Evolutionary conservation across 2,329 filamentous ascomycete genomes (phyloP).

Genomic region (Bipolaris bicolor): DNA sequence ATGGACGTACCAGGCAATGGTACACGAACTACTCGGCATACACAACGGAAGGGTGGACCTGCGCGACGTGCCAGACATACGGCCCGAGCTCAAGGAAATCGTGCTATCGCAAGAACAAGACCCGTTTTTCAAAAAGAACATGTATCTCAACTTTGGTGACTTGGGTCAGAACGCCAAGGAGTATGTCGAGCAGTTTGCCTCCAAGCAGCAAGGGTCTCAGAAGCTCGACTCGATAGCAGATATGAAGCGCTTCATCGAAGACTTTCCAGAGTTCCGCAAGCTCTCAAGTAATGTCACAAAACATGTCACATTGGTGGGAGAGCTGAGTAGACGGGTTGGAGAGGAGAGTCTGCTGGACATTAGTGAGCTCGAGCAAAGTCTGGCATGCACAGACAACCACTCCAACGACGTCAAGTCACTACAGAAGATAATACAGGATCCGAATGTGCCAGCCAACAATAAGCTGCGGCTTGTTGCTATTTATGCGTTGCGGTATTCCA

Average conservation of each 20-base stretch:
- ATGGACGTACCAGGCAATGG: slow-evolving; percentile 99
- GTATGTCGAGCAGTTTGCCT: slow-evolving; percentile 98
- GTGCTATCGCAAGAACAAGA: slow-evolving; percentile 96
- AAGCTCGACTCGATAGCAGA: slow-evolving; percentile 97
- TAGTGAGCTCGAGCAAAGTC: slow-evolving; percentile 93
- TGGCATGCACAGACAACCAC: slow-evolving; percentile 97
- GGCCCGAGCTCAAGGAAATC: slow-evolving; percentile 89
- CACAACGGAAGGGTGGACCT: slow-evolving; percentile 93
- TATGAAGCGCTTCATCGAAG: slow-evolving; percentile 99
- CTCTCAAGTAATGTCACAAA: slow-evolving; percentile 98
- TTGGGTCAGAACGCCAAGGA: slow-evolving; percentile 96
- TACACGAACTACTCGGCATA: slow-evolving; percentile 93
- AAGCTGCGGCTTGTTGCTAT: slow-evolving; percentile 90
- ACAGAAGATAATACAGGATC: slow-evolving; percentile 83
- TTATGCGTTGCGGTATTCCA: slow-evolving; percentile 93
- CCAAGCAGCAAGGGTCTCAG: slow-evolving; percentile 93
- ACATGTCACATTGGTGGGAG: slow-evolving; percentile 93
- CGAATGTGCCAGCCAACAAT: slow-evolving; percentile 76
- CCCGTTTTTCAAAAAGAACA: slow-evolving; percentile 98
- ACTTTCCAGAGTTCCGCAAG: slow-evolving; percentile 97
- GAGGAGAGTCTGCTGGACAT: slow-evolving; percentile 91
- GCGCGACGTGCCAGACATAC: slow-evolving; percentile 79
- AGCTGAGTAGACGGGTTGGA: slow-evolving; percentile 86
- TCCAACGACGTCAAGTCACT: slow-evolving; percentile 88
- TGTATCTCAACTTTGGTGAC: slow-evolving; percentile 97